Percentiles rank a stretch among this genome's conserved stretches.
phyloP scores from a whole-genome alignment of 2,329 filamentous ascomycete genomes.

The Aspergillus pseudoterreus region DNA sequence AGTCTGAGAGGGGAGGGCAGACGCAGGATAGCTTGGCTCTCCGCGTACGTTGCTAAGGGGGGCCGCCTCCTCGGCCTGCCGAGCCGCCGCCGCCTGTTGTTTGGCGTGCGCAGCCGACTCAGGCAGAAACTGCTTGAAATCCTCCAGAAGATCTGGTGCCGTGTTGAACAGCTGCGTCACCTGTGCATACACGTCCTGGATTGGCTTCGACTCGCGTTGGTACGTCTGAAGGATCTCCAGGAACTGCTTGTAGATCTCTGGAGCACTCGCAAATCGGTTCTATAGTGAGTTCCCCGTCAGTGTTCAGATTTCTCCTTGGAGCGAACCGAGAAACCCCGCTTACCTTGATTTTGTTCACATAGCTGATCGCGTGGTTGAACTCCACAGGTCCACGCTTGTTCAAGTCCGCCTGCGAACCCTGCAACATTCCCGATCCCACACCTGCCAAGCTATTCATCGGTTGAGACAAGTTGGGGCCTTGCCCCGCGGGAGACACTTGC shows the following conservation, averaged over 20 bases:
- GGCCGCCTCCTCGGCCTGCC: conserved; percentile 66
- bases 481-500: conserved; percentile 43
- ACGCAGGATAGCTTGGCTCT: conserved; percentile 45
- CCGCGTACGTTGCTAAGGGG: conserved; percentile 62
- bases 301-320: background rate
- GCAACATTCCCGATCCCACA: conserved; percentile 56
- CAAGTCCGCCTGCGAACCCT: conserved; percentile 50
- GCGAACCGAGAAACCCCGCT: conserved; percentile 20
- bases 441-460: conserved; percentile 61
- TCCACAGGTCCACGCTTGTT: conserved; percentile 93
- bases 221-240: conserved; percentile 97
- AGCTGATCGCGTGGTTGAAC: conserved; percentile 98
- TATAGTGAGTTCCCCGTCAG: conserved; percentile 33
- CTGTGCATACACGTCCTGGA: conserved; percentile 96
- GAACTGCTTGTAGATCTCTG: conserved; percentile 99
- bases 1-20: conserved; percentile 48
- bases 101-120: conserved; percentile 75
- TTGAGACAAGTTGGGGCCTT: conserved; percentile 45
- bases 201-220: conserved; percentile 95
- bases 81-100: conserved; percentile 51
- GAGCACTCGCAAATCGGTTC: conserved; percentile 95
- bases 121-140: conserved; percentile 97
- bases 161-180: conserved; percentile 91
- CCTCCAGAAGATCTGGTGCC: conserved; percentile 89
- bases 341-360: conserved; percentile 99